A percentile compares a stretch with the other conserved stretches of the same genome.
Evolutionary conservation across 2,329 filamentous ascomycete species (phyloP).

Genomic region (Elsinoe arachidis): DNA sequence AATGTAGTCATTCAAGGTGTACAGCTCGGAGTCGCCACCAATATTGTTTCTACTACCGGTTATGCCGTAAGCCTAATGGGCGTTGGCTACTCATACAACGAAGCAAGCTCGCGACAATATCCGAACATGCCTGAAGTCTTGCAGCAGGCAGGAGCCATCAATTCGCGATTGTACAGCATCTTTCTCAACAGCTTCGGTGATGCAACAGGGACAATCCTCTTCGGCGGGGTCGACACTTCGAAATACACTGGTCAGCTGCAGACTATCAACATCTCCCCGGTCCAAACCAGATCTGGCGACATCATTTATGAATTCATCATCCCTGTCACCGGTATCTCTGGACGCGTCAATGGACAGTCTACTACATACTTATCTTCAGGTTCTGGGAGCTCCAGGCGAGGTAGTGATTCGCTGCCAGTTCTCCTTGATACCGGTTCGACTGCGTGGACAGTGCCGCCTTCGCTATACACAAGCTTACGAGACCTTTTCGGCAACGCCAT

Average conservation of each 20-base stretch:
- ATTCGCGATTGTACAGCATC: constrained; percentile 25
- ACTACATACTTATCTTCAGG: constrained; percentile 20
- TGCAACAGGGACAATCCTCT: constrained; percentile 25
- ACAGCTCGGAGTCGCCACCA: constrained; percentile 25
- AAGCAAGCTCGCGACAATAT: constrained; percentile 22
- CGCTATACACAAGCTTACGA: constrained; percentile 21
- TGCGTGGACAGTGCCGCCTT: constrained; percentile 21
- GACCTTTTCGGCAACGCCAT: constrained; percentile 20
- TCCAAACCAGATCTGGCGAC: not conserved
- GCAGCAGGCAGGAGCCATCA: constrained; percentile 24
- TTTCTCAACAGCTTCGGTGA: constrained; percentile 24
- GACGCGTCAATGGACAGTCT: constrained; percentile 17
- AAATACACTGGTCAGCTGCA: constrained; percentile 25
- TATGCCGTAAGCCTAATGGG: constrained; percentile 27
- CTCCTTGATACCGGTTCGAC: constrained; percentile 27
- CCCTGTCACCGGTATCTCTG: constrained; percentile 22
- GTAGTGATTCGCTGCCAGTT: constrained; percentile 18
- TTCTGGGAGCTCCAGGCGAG: constrained; percentile 10
- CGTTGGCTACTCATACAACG: constrained; percentile 24
- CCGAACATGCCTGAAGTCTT: constrained; percentile 28
- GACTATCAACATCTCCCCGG: constrained; percentile 25
- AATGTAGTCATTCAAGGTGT: constrained; percentile 23
- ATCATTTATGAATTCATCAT: constrained; percentile 24
- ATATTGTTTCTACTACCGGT: constrained; percentile 23
- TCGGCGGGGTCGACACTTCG: constrained; percentile 28